A percentile compares a stretch with the other conserved stretches of the same genome.
Conservation (phyloP, 768 basidiomycete species). For the Megacollybia marginata region DNA sequence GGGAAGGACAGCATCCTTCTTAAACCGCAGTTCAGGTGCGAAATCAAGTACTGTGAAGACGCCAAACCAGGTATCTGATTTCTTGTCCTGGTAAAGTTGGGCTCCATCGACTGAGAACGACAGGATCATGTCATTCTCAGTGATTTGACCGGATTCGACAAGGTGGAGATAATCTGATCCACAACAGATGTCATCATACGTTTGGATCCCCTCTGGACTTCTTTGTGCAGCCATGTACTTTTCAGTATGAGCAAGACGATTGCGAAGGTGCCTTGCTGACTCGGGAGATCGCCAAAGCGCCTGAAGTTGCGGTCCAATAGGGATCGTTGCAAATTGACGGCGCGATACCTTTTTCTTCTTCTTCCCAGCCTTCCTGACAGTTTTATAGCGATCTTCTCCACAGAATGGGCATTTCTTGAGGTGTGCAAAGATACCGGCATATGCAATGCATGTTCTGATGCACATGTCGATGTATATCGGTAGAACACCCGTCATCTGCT, state of each 20-base stretch:
- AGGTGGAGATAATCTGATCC: slow-evolving; percentile 9
- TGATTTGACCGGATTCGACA: slow-evolving; percentile 4
- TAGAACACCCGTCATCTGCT: too few relatives aligned
- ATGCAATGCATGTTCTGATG: too few relatives aligned
- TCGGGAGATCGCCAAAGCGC: slow-evolving; percentile 11
- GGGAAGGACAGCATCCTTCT: slow-evolving; percentile 23
- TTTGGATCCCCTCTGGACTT: too few relatives aligned
- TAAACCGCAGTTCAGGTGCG: too few relatives aligned
- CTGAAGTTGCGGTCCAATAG: slow-evolving; percentile 15
- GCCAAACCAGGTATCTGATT: slow-evolving; percentile 23
- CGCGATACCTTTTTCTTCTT: background rate
- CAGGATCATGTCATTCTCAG: slow-evolving; percentile 20
- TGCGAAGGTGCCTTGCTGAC: slow-evolving; percentile 1
- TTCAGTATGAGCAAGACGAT: background rate
- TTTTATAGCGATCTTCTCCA: too few relatives aligned
- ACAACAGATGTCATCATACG: slow-evolving; percentile 7
- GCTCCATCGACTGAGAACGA: slow-evolving; percentile 32
- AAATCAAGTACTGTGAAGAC: slow-evolving; percentile 30
- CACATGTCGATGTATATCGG: too few relatives aligned
- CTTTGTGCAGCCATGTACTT: too few relatives aligned
- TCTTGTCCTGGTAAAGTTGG: slow-evolving; percentile 30
- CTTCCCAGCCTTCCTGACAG: too few relatives aligned
- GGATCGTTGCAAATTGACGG: slow-evolving; percentile 14
- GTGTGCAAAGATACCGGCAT: too few relatives aligned
- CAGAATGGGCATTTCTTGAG: too few relatives aligned